Evolutionary conservation across 2,329 filamentous ascomycete genomes (phyloP), one percentile per base, ranked within the genome.

Genomic region (Arachnomyces sp.): DNA sequence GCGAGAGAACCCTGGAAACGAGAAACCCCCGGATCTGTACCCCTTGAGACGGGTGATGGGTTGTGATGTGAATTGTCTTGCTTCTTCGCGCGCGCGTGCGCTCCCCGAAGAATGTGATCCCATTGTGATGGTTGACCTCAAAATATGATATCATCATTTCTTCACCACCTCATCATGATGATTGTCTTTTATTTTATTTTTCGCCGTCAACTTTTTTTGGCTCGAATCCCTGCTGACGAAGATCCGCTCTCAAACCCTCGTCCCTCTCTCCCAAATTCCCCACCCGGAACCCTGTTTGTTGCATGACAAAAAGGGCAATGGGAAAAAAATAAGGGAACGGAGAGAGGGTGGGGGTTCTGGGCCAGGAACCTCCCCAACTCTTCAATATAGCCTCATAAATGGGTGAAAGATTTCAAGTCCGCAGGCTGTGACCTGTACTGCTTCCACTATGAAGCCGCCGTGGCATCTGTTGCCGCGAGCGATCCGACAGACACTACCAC

Each of bases 341-440:
- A n/a, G n/a, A n/a, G n/a, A n/a, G n/a, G n/a, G n/a, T n/a, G n/a
- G n/a, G n/a, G n/a, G n/a, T n/a, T n/a, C n/a, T n/a, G n/a, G n/a
- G n/a, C n/a, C n/a, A n/a, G n/a, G n/a, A n/a, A n/a, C n/a, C n/a
- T n/a, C n/a, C n/a, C n/a, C n/a, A n/a, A n/a, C n/a, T n/a, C n/a
- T n/a, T n/a, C n/a, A n/a, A n/a, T n/a, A 50, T 52, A 92, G 89
- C 92, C 92, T 52, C 93, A 96, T 74, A 89, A 88, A 74, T 98
- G 92, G 92, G 89, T 95, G 55, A 86, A 85, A 59, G 86, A 94
- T 47, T 96, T 98, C 72, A 80, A 92, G 63, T 81, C 84, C 39
- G 92, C 88, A 44, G 92, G 92, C 39, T 95, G 89, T 67, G 88
- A 98, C 65, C 75, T 98, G n/a, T 98, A 98, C 73, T 96, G 92